phyloP scores from a whole-genome alignment of 148 eudicot species.

The Vaccinium macrocarpon region DNA sequence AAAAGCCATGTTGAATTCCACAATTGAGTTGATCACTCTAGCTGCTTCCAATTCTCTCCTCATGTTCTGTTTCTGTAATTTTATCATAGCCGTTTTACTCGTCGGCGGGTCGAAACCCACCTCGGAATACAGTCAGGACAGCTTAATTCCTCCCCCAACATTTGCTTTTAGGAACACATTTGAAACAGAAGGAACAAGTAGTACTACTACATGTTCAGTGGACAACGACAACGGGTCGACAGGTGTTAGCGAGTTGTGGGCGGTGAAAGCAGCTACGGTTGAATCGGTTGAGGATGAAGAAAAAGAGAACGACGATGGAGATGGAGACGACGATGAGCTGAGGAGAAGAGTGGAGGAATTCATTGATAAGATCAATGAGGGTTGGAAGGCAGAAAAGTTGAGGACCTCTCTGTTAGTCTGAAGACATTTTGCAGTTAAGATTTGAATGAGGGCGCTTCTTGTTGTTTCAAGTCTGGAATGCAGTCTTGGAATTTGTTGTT shows the following conservation, averaged over 20 bases:
- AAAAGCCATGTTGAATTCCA: conserved; percentile 35
- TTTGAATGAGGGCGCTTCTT: background rate
- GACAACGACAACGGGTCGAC: background rate
- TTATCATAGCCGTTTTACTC: conserved; percentile 54
- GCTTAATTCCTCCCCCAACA: background rate
- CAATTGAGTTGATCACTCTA: conserved; percentile 42
- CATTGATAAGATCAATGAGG: conserved; percentile 52
- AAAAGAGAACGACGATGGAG: background rate
- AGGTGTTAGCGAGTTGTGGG: background rate
- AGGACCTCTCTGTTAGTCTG: conserved; percentile 9
- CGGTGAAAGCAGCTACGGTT: background rate
- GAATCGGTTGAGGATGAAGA: background rate
- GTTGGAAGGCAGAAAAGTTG: conserved; percentile 65
- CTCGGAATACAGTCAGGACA: conserved; percentile 5
- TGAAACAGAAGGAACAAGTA: background rate
- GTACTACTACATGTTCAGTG: background rate
- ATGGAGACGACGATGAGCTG: conserved; percentile 46
- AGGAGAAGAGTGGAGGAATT: conserved; percentile 61
- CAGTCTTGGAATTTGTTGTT: background rate
- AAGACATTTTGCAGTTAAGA: background rate
- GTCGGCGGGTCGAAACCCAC: conserved; percentile 25
- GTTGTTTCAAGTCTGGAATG: background rate
- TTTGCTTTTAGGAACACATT: background rate
- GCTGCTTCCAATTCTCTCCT: conserved; percentile 51
- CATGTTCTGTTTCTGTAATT: conserved; percentile 63